Evolutionary conservation across 2,329 filamentous ascomycete species (phyloP), one percentile per base, ranked within the genome.

Genomic region (Penicillium concentricum): DNA sequence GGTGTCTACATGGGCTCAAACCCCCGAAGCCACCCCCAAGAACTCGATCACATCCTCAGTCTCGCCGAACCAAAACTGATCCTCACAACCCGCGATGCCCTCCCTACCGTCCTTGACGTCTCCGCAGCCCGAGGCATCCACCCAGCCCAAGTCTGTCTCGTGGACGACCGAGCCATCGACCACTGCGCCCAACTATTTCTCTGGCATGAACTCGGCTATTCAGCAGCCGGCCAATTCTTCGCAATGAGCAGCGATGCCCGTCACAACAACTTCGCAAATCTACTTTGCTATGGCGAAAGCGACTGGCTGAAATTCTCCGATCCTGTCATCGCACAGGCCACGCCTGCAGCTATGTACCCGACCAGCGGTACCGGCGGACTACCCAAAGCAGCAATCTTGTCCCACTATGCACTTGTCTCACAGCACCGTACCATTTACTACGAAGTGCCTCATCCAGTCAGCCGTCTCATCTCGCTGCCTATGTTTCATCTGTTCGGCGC

Each of bases 351-450:
- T 66, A 78, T 77, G 70, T 77, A 74, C 55, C 84, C 82, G 64
- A 84, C 80, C 58, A 83, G 79, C 44, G 84, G 84, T 1, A 87
- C 84, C 0, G 85, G 84, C 0, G 83, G 83, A 1, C 68, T 86
- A 4, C 84, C 84, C 6, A 87, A 87, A 66, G 83, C 82, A 0
- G 82, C 84, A 5, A 76, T 81, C 61, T 70, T 86, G 50, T 81
- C 82, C 0, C 85, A 88, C 66, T 74, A 79, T 61, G 85, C 85
- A 44, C 76, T 85, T 42, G 74, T 84, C 20, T 81, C 84, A 1
- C 80, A 85, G 67, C 75, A 56, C 61, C 72, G 56, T 68, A 75
- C 41, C 70, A 79, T 65, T 69, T 74, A 66, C 62, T 78, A 64
- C 52, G 72, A 68, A 50, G 78, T 57, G 44, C 80, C 58, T 15